A percentile compares a stretch with the other conserved stretches of the same genome.
Evolutionary conservation across 192 early-diverging fungal genomes (phyloP).

Genomic region (Martensiomyces pterosporus): DNA sequence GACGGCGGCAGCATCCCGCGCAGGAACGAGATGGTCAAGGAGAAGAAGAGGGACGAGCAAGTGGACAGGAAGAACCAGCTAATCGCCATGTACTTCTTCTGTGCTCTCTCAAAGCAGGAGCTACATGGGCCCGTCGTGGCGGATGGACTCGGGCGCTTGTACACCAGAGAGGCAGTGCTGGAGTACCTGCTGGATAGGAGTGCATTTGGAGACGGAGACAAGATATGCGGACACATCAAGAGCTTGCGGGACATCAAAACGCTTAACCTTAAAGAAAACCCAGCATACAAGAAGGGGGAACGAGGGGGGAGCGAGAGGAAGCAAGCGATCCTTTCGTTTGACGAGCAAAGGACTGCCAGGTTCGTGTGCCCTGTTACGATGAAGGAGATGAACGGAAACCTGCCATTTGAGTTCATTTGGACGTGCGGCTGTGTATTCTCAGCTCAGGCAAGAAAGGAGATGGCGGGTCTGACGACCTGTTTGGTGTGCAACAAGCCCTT

Average conservation of each 20-base stretch:
- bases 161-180: constrained; percentile 68
- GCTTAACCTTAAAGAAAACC: constrained; percentile 14
- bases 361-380: constrained; percentile 49
- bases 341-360: constrained; percentile 15
- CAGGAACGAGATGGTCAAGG: constrained; percentile 47
- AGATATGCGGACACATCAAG: constrained; percentile 46
- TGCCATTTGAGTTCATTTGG: constrained; percentile 40
- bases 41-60: constrained; percentile 41
- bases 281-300: neutral
- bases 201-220: constrained; percentile 59
- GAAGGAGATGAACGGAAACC: constrained; percentile 48
- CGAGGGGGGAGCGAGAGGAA: constrained; percentile 1
- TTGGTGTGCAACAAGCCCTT: constrained; percentile 23
- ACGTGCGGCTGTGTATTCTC: constrained; percentile 48
- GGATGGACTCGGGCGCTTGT: constrained; percentile 61
- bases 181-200: constrained; percentile 55
- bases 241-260: constrained; percentile 25
- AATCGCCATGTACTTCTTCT: constrained; percentile 23
- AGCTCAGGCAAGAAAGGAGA: constrained; percentile 33
- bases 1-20: constrained; percentile 53
- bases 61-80: constrained; percentile 21
- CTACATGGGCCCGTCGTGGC: constrained; percentile 59
- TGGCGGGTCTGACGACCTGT: constrained; percentile 6
- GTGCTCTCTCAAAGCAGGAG: constrained; percentile 47
- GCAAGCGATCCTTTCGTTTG: constrained; percentile 4